Percentiles rank a stretch among this genome's conserved stretches.
phyloP scores from a whole-genome alignment of 2,329 filamentous ascomycete genomes.

The Botryosphaeria dothidea region DNA sequence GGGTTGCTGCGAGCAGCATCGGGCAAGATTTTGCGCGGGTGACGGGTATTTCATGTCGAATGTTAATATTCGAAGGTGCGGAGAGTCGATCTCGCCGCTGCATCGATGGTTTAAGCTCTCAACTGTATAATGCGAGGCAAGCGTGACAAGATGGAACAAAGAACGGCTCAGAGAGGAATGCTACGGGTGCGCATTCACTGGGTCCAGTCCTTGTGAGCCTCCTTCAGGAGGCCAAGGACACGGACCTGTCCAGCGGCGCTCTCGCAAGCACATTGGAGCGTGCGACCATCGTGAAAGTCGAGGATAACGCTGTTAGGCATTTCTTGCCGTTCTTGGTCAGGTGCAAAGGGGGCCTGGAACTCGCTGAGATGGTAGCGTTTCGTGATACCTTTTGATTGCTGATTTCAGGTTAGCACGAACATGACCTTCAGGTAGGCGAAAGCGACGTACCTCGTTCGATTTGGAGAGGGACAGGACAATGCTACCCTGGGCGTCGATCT shows the following conservation, averaged over 20 bases:
- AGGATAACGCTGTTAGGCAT: constrained; percentile 79
- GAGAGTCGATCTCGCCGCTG: not conserved
- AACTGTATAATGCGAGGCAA: not conserved
- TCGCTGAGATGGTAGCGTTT: constrained; percentile 86
- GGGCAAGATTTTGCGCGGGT: constrained; percentile 1
- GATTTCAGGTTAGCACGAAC: constrained; percentile 21
- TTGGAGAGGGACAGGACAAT: constrained; percentile 75
- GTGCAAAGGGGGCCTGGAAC: constrained; percentile 75
- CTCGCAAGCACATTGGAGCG: constrained; percentile 60
- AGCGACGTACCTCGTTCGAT: constrained; percentile 51
- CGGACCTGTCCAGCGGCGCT: constrained; percentile 35
- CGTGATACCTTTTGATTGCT: constrained; percentile 56
- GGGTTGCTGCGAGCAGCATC: not conserved
- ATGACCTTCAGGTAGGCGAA: not conserved
- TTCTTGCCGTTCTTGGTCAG: constrained; percentile 90
- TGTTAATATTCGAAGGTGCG: not conserved
- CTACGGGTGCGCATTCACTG: not conserved
- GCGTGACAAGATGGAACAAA: not conserved
- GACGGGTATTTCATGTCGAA: constrained; percentile 15
- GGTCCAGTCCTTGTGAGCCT: constrained; percentile 11
- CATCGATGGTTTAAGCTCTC: not conserved
- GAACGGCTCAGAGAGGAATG: not conserved
- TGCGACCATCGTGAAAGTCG: constrained; percentile 62
- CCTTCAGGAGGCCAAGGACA: constrained; percentile 27
- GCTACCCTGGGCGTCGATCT: constrained; percentile 80